Evolutionary conservation across 805 yeast species (phyloP), one percentile per base, ranked within the genome.

Genomic region (Lachancea nothofagi): DNA sequence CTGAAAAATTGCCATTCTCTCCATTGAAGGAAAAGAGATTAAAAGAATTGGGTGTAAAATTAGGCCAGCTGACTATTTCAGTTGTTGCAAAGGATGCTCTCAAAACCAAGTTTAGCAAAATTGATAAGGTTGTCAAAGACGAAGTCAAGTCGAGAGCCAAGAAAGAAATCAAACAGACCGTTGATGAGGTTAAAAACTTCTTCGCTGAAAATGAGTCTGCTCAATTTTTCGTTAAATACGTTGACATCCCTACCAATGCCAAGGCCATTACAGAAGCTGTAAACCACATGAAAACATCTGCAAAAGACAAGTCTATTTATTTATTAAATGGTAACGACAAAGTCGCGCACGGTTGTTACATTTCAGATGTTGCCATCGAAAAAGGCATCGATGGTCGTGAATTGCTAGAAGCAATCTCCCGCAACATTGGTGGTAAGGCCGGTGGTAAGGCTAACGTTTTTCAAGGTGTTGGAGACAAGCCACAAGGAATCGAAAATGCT

Each of bases 361-460:
- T 93, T 36, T 77, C 90, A 2, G 79, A 83, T 46, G 78, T 65
- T 29, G 84, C 88, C 28, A 66, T 81, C 48, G 70, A 70, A 33
- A 74, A 78, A 58, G 88, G 88, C 50, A 71, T 87, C 15, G 74
- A 81, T 48, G 89, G 94, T 38, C 73, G 80, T 42, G 88, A 77
- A 21, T 72, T 88, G 50, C 94, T 94, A 23, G 65, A 72, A 38
- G 67, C 74, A 41, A 97, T 84, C 31, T 70, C 89, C 32, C 65
- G 69, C 26, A 69, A 72, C 53, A 78, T 93, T 52, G 99, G 98
- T 49, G 99, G 99, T 65, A 87, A 83, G 64, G 94, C 96, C 43
- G 99, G 99, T 68, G 99, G 99, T 64, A 93, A 87, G 67, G 97
- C 96, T 48, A 85, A 87, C 50, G 80, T 89, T 40, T 86, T 87